Evolutionary conservation across 306 rosid genomes (phyloP).

Genomic region (Cucurbita maxima): DNA sequence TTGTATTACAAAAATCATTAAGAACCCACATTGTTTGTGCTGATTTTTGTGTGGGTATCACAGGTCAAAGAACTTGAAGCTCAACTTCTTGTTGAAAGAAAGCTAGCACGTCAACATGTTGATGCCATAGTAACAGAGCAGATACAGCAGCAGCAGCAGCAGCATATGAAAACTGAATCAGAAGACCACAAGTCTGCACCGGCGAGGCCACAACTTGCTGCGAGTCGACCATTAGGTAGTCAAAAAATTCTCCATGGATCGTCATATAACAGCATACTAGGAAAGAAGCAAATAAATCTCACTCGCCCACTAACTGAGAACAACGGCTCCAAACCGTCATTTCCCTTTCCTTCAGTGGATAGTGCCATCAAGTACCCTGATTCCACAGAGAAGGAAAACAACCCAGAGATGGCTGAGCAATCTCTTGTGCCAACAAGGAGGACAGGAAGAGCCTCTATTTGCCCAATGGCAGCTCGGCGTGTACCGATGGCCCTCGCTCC

Average conservation of each 20-base stretch:
- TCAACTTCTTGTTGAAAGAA: constrained; percentile 82
- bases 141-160: constrained; percentile 18
- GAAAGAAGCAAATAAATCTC: constrained; percentile 38
- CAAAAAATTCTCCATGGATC: constrained; percentile 41
- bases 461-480: constrained; percentile 34
- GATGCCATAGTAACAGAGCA: constrained; percentile 93
- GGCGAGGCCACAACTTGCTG: constrained; percentile 30
- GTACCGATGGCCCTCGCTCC: constrained; percentile 34
- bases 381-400: constrained; percentile 70
- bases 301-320: constrained; percentile 46
- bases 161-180: constrained; percentile 35
- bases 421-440: constrained; percentile 42
- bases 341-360: constrained; percentile 38
- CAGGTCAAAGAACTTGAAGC: constrained; percentile 90
- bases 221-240: constrained; percentile 29
- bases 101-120: constrained; percentile 87
- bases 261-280: constrained; percentile 5
- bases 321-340: constrained; percentile 24
- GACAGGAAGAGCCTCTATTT: constrained; percentile 63
- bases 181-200: constrained; percentile 46
- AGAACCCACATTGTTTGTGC: constrained; percentile 3
- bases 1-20: neutral
- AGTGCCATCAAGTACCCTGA: constrained; percentile 34
- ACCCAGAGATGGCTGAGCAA: constrained; percentile 45
- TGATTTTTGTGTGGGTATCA: constrained; percentile 5